Percentiles rank a stretch among this genome's conserved stretches.
These are phyloP conservation scores for Panaeolus papilionaceus DNA, from an alignment of 768 basidiomycete genomes.

Conservation along the genomic window DNA sequence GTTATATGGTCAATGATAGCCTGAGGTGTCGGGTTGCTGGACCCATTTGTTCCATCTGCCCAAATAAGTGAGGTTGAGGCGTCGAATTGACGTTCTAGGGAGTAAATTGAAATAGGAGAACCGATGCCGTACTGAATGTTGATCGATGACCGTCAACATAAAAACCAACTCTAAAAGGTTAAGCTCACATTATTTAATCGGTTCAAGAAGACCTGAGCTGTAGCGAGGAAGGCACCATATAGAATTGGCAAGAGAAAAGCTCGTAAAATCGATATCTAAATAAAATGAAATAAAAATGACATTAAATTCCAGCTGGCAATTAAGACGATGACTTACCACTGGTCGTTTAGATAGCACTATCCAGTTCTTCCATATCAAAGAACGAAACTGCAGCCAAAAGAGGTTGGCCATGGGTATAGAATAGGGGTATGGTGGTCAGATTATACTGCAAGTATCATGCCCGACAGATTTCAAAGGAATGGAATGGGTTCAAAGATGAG, in stretches of 20 bases:
- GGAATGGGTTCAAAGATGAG: not conserved
- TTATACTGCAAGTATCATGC: conserved; percentile 9
- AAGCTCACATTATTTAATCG: conserved; percentile 65
- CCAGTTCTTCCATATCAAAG: conserved; percentile 77
- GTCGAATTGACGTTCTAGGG: conserved; percentile 57
- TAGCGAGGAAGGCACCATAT: conserved; percentile 70
- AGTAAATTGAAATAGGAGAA: conserved; percentile 52
- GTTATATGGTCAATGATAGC: conserved; percentile 70
- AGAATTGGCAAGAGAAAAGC: conserved; percentile 70
- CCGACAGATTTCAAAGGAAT: conserved; percentile 1
- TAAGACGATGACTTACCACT: conserved; percentile 48
- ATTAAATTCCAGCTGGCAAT: too few species aligned
- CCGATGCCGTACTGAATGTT: conserved; percentile 66
- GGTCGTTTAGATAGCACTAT: conserved; percentile 72
- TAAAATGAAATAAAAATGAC: not conserved
- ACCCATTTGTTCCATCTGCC: conserved; percentile 70
- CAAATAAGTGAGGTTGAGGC: conserved; percentile 62
- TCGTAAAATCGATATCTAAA: conserved; percentile 62
- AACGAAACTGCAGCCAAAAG: conserved; percentile 67
- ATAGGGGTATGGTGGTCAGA: not conserved
- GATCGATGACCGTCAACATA: not conserved
- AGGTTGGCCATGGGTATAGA: conserved; percentile 37
- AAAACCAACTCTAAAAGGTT: conserved; percentile 12
- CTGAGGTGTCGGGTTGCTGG: conserved; percentile 56
- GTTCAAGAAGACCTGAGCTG: conserved; percentile 64